Base-by-base conservation (phyloP, 352 stramenopile species). In the Phytopythium litorale region DNA sequence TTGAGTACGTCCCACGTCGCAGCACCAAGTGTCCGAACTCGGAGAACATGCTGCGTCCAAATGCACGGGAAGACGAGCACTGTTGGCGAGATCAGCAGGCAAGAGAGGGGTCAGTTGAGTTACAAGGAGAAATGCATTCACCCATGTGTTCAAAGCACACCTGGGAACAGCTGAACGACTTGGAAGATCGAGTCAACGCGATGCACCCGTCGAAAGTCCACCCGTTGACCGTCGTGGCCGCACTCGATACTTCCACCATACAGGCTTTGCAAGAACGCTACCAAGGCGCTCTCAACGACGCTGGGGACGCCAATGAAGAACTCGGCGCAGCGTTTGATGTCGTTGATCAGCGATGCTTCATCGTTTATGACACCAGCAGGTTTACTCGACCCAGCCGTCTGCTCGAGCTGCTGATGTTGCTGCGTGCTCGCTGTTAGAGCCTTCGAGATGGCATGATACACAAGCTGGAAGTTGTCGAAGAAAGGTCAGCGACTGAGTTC, bases 41-140 rank as follows among this genome's bases (percentile, higher is more conserved):
- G 67, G 12, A 91, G 70, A 9, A 91, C 77, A 15, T 66, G 75
- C 32, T 85, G 81, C 9, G 62, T 35, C 81, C 81, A 91, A 19
- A 87, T 63, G 32, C 74, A 84, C n/a, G 81, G 79, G 49, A 87
- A 88, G 2, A 89, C 48, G 16, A 91, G 62, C 45, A 85, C 81
- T 90, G 57, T 37, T 32, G 23, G 67, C 49, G 35, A 23, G 15
- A 45, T 21, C 40, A 45, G 13, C 9, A 16, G 4, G 19, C 40
- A 21, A 45, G 16, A n/a, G 12, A 2, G 4, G 16, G 1, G 40
- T 45, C 7, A 45, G 40, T 45, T 6, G 40, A 4, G 7, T 32
- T 32, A 32, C 28, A 32, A 32, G 16, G 8, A 50, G 33, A 62
- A 15, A 28, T 51, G 16, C 46, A 0, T 35, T 35, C 60, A 28